Evolutionary conservation across 192 early-diverging fungal species (phyloP).

Genomic region (Gonapodya prolifera): DNA sequence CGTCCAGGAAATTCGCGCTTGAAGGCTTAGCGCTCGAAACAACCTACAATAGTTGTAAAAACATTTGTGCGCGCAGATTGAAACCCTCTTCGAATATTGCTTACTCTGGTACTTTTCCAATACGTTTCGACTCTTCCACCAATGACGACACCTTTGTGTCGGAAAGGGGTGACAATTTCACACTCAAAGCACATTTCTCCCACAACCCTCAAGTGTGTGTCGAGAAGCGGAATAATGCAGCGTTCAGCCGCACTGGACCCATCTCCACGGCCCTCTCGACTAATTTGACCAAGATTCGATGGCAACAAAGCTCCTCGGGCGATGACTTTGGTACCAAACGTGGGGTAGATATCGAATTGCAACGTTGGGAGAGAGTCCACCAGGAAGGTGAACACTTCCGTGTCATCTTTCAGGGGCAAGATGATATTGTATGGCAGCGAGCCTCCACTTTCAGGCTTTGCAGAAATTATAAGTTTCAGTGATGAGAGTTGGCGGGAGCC

Average conservation of each 20-base stretch:
- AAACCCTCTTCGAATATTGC: too few relatives aligned
- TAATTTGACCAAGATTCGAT: conserved; percentile 36
- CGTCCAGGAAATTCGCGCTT: not conserved
- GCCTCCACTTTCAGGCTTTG: conserved; percentile 67
- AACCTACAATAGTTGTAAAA: not conserved
- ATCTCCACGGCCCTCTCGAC: conserved; percentile 8
- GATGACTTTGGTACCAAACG: conserved; percentile 89
- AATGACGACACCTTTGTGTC: conserved; percentile 76
- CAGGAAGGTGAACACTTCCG: conserved; percentile 72
- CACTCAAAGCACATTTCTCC: conserved; percentile 80
- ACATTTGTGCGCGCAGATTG: too few relatives aligned
- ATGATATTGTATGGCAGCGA: conserved; percentile 84
- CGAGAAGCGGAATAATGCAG: conserved; percentile 64
- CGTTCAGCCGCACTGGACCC: not conserved
- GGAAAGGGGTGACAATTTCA: conserved; percentile 74
- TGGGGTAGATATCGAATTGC: conserved; percentile 94
- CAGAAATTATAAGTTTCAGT: conserved; percentile 72
- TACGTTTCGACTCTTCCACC: conserved; percentile 96
- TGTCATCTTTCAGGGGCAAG: conserved; percentile 55
- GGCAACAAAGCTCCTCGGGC: conserved; percentile 75
- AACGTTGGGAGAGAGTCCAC: conserved; percentile 55
- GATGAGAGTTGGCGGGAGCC: conserved; percentile 41
- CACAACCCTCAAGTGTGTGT: conserved; percentile 80
- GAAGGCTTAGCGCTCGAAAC: not conserved
- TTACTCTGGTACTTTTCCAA: conserved; percentile 81